Evolutionary conservation across 2,329 filamentous ascomycete genomes (phyloP), one percentile per base, ranked within the genome.

Genomic region (Knufia petricola): DNA sequence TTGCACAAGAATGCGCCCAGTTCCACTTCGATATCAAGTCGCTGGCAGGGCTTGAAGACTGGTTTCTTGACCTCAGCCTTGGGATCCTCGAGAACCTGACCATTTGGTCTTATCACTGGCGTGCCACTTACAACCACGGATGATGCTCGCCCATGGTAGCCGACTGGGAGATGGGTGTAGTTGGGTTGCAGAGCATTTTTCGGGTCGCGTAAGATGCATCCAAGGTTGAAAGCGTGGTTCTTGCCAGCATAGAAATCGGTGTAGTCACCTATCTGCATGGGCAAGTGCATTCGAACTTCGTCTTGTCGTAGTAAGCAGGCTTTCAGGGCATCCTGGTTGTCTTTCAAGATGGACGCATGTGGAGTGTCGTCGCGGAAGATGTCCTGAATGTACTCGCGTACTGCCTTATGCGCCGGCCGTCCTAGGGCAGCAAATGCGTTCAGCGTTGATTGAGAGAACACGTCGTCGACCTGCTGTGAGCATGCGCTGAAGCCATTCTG

Each of bases 231-330:
- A 15, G 86, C 86, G 66, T 92, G 86, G 62, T 89, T 83, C 55
- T 82, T 69, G 12, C 86, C 86, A 8, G 83, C 85, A 61, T 87
- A 92, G 69, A 92, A 92, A 65, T 92, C 86, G 1, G 85, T 87
- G 64, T 90, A 92, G 63, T 90, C 85, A 21, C 84, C 83, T 57
- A 90, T 87, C 48, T 74, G 72, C 77, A 92, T 81, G 1, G 86
- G 86, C 6, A 90, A 61, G 59, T 89, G 83, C 61, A 76, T 81
- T 53, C 72, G 76, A 42, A 82, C 77, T 17, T 78, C 68, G 3
- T 71, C 69, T 41, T 80, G 73, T 0, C 74, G 76, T 2, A 87
- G 52, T 10, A 90, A 64, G 0, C 74, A 77, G 46, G 72, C 67
- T 49, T 76, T 68, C 50, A 78, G 77, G 15, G 85, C 66, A 0